Conservation (phyloP, 495 filamentous ascomycete genomes). For the Penicillium goetzii region DNA sequence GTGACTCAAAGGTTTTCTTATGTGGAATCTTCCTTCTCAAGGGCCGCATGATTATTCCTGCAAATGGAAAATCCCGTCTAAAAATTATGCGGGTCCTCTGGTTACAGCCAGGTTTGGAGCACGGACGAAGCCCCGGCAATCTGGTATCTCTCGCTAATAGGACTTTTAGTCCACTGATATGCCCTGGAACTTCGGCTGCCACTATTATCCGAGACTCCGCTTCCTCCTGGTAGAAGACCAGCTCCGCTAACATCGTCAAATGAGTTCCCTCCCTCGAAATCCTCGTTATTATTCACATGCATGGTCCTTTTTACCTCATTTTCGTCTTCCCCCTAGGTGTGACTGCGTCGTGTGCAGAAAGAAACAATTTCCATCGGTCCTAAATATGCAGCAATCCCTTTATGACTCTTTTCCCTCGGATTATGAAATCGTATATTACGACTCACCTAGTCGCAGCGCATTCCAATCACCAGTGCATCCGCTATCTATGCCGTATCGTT, state of each 20-base stretch:
- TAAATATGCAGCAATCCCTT: background rate
- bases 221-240: background rate
- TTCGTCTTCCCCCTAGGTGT: background rate
- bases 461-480: background rate
- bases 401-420: background rate
- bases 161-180: background rate
- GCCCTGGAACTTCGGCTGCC: background rate
- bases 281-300: background rate
- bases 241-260: background rate
- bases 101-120: background rate
- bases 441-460: background rate
- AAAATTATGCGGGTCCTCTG: background rate
- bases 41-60: background rate
- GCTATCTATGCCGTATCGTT: background rate
- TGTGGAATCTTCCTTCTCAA: background rate
- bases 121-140: background rate
- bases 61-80: background rate
- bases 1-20: background rate
- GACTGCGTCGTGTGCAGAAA: conserved; percentile 1
- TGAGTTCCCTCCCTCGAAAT: background rate
- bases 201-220: background rate
- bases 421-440: background rate
- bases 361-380: background rate
- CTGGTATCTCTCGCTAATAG: background rate
- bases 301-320: background rate